phyloP scores from a whole-genome alignment of 257 asterid species.

The Solanum chmielewskii region DNA sequence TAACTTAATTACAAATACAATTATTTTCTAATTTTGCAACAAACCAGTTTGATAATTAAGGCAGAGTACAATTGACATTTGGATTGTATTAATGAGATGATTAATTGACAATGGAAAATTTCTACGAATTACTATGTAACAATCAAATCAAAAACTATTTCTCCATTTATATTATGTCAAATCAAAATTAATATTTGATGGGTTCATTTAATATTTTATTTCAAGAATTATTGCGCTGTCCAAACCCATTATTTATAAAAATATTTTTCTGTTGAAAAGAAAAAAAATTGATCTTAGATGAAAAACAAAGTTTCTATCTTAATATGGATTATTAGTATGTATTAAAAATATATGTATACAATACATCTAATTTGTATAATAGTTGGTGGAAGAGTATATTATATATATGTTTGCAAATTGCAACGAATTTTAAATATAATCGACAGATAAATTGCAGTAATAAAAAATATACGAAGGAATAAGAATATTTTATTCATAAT shows the following conservation, averaged over 20 bases:
- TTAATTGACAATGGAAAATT: neutral
- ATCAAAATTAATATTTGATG: neutral
- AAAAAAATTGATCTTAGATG: too few relatives aligned
- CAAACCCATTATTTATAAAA: neutral
- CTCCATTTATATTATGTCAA: neutral
- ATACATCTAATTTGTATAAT: too few relatives aligned
- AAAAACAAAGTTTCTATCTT: too few relatives aligned
- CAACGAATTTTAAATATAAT: too few relatives aligned
- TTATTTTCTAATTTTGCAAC: neutral
- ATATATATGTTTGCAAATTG: too few relatives aligned
- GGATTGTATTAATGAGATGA: neutral
- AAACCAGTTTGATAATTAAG: neutral
- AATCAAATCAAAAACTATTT: neutral
- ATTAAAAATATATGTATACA: too few relatives aligned
- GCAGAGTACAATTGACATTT: neutral
- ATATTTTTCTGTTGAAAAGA: too few relatives aligned
- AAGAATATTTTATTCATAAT: too few relatives aligned
- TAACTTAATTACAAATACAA: neutral
- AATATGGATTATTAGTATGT: too few relatives aligned
- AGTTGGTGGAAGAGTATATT: too few relatives aligned
- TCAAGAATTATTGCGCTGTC: neutral
- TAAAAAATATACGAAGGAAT: too few relatives aligned
- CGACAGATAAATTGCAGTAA: too few relatives aligned
- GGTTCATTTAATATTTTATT: neutral
- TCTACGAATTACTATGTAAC: neutral